These are phyloP conservation scores for Backusella westeae DNA, from an alignment of 192 early-diverging fungal genomes.

Conservation along the genomic window DNA sequence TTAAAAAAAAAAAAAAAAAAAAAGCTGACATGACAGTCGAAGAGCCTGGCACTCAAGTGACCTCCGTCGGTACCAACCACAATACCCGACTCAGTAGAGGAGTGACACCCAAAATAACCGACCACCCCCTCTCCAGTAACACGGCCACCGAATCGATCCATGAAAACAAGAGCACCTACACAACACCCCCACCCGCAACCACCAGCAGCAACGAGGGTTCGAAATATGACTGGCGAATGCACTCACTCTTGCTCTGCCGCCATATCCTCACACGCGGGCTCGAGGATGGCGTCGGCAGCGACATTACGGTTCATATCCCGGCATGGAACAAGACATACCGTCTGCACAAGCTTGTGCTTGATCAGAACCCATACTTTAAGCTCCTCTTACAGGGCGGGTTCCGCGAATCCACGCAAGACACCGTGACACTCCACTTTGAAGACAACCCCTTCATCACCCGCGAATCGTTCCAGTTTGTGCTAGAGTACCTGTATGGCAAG, in stretches of 20 bases:
- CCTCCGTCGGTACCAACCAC: not conserved
- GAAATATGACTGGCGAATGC: constrained; percentile 30
- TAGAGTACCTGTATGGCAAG: constrained; percentile 50
- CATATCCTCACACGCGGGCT: constrained; percentile 51
- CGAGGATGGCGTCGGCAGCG: constrained; percentile 45
- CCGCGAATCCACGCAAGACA: constrained; percentile 31
- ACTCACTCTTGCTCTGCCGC: constrained; percentile 26
- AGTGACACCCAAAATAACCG: constrained; percentile 15
- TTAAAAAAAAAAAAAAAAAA: not conserved
- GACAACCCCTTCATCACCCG: constrained; percentile 45
- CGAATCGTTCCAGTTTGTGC: constrained; percentile 52
- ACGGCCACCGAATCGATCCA: not conserved
- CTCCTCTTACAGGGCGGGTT: constrained; percentile 46
- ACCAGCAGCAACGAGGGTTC: not conserved
- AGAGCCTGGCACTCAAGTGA: not conserved
- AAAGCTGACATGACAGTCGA: not conserved
- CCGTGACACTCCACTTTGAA: constrained; percentile 46
- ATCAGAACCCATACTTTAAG: constrained; percentile 52
- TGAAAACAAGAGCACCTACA: not conserved
- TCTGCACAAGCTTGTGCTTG: constrained; percentile 52
- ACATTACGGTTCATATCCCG: constrained; percentile 39
- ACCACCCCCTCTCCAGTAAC: not conserved
- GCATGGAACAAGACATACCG: constrained; percentile 47
- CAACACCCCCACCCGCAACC: not conserved
- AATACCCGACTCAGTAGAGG: not conserved